Evolutionary conservation across 441 rosid genomes (phyloP), one percentile per base, ranked within the genome.

Genomic region (Dalechampia spathulata): DNA sequence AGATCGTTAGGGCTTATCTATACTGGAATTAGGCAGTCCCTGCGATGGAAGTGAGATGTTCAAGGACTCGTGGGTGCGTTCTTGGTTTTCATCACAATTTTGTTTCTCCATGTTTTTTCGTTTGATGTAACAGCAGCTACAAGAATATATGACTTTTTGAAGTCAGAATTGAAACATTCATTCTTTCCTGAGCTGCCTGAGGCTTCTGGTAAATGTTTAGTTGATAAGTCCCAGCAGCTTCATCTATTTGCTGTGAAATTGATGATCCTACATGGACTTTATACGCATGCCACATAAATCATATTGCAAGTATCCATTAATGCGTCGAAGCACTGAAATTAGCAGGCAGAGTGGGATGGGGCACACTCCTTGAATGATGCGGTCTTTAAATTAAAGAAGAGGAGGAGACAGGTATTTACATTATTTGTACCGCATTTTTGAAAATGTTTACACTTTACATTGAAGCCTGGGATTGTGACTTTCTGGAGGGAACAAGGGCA

Each of bases 1-100:
- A 83, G 93, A 71, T 87, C 97, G 25, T 66, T 82, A 54, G 95
- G 96, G 55, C 93, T 87, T 63, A 82, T 87, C 71, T 89, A 85
- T 66, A 83, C 96, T 5, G 96, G 97, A 57, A 85, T 93, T 57
- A 79, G 99, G 73, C 96, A 89, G 75, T 80, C 99, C 46, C 78
- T 86, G 46, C 63, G 82, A 52, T 89, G 96, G 96, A 93, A 87
- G 72, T 87, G 78, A 82, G 34, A 30, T 30, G 8, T 30, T 30
- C n/a, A 30, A 30, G 34, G 34, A 30, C 51, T 60, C 54, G 50
- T 47, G 45, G 56, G 58, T 64, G 58, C 55, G n/a, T 49, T 59
- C 65, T 38, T 40, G 34, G 41, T 38, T 48, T 53, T 49, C 17
- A 21, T 38, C 48, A 32, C 62, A 34, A 62, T 27, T 63, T 67